A percentile compares a stretch with the other conserved stretches of the same genome.
phyloP scores from a whole-genome alignment of 2,329 filamentous ascomycete genomes.

The Cryoendolithus antarcticus region DNA sequence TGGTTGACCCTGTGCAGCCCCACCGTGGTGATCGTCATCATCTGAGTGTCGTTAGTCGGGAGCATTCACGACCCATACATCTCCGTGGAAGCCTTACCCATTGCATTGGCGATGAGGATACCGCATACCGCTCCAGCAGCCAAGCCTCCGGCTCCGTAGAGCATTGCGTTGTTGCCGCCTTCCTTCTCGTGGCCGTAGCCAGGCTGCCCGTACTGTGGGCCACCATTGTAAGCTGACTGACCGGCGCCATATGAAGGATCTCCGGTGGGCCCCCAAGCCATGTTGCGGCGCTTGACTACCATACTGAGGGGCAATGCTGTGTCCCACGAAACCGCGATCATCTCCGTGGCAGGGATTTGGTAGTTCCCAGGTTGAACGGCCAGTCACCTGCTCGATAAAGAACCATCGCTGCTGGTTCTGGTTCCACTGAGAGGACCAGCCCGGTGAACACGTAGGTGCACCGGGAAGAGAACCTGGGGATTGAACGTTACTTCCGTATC shows the following conservation, averaged over 20 bases:
- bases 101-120: conserved; percentile 43
- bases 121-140: conserved; percentile 46
- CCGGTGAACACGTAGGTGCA: conserved; percentile 42
- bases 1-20: conserved; percentile 4
- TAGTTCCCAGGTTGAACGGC: conserved; percentile 52
- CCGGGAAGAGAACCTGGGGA: conserved; percentile 17
- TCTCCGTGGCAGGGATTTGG: conserved; percentile 24
- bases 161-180: conserved; percentile 35
- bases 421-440: conserved; percentile 54
- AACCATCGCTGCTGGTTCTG: conserved; percentile 49
- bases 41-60: conserved; percentile 11
- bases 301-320: too few relatives aligned
- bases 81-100: conserved; percentile 32
- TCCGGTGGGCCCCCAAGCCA: conserved; percentile 11
- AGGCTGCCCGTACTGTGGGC: conserved; percentile 12
- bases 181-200: conserved; percentile 24
- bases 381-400: conserved; percentile 50
- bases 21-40: conserved; percentile 24
- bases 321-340: too few relatives aligned
- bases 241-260: conserved; percentile 12
- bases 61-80: too few relatives aligned
- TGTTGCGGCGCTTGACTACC: conserved; percentile 7
- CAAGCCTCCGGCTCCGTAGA: conserved; percentile 46
- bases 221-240: neutral
- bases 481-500: conserved; percentile 14